phyloP scores from a whole-genome alignment of 306 rosid species.

The Spatholobus suberectus region DNA sequence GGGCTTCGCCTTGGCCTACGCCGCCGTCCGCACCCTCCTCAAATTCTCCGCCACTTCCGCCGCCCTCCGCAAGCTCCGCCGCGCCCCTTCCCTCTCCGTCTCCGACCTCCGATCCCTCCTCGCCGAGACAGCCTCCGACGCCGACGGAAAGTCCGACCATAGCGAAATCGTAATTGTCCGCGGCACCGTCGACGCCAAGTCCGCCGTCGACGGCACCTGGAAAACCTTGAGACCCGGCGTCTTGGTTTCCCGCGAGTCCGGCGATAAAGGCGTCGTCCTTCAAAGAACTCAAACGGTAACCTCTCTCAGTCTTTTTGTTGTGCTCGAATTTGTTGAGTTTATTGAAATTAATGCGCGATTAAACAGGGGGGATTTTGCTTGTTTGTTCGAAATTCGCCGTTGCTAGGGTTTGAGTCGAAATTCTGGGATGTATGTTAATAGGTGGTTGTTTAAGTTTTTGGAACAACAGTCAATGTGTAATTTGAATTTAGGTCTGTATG shows the following conservation, averaged over 20 bases:
- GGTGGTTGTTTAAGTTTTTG: not conserved
- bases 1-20: slow-evolving; percentile 73
- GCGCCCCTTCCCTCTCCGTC: slow-evolving; percentile 66
- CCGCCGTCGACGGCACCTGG: slow-evolving; percentile 66
- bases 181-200: slow-evolving; percentile 76
- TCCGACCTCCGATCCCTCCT: slow-evolving; percentile 84
- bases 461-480: not conserved
- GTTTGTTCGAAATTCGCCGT: not conserved
- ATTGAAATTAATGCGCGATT: not conserved
- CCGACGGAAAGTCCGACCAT: slow-evolving; percentile 22
- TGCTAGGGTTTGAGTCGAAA: slow-evolving; percentile 4
- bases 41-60: slow-evolving; percentile 55
- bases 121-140: not conserved
- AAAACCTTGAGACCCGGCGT: slow-evolving; percentile 53
- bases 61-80: slow-evolving; percentile 65
- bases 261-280: slow-evolving; percentile 74
- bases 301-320: not conserved
- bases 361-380: not conserved
- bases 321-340: not conserved
- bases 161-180: slow-evolving; percentile 63
- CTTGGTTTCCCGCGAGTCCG: slow-evolving; percentile 66
- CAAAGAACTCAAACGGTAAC: slow-evolving; percentile 79
- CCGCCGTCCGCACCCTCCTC: slow-evolving; percentile 66
- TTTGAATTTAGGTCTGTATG: slow-evolving; percentile 8
- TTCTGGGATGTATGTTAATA: not conserved